phyloP scores from a whole-genome alignment of 75 land plant genomes.

The Azolla pinnata region DNA sequence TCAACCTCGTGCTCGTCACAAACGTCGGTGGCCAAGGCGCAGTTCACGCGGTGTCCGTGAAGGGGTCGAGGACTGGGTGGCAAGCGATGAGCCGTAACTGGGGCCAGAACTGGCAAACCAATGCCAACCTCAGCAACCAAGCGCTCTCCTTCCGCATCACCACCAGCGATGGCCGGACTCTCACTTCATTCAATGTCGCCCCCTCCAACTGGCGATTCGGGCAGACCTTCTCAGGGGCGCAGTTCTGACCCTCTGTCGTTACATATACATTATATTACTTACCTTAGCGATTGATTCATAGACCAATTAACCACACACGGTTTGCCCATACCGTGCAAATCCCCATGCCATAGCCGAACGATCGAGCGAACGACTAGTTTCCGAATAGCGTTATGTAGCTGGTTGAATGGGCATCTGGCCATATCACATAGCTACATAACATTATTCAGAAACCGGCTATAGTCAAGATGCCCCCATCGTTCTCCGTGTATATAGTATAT shows the following conservation, averaged over 20 bases:
- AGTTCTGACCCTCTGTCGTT: not conserved
- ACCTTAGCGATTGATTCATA: no score
- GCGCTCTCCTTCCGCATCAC: conserved; percentile 7
- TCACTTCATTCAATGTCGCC: conserved; percentile 3
- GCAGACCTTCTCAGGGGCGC: conserved; percentile 1
- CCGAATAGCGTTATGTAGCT: no score
- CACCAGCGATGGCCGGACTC: conserved; percentile 1
- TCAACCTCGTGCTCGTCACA: not conserved
- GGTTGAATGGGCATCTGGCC: no score
- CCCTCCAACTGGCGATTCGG: conserved; percentile 6
- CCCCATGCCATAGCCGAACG: no score
- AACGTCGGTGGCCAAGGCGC: conserved; percentile 5
- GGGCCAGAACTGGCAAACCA: conserved; percentile 12
- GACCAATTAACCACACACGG: no score
- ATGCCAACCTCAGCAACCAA: not conserved
- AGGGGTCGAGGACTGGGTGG: conserved; percentile 9
- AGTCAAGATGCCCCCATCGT: no score
- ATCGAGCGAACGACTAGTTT: no score
- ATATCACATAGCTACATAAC: no score
- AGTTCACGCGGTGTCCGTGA: conserved; percentile 8
- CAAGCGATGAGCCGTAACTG: conserved; percentile 4
- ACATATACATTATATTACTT: no score
- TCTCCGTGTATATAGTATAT: no score
- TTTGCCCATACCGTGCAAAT: no score
- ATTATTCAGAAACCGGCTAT: no score